Conservation (phyloP, 2,329 filamentous ascomycete genomes). For the Botrytis medusae region DNA sequence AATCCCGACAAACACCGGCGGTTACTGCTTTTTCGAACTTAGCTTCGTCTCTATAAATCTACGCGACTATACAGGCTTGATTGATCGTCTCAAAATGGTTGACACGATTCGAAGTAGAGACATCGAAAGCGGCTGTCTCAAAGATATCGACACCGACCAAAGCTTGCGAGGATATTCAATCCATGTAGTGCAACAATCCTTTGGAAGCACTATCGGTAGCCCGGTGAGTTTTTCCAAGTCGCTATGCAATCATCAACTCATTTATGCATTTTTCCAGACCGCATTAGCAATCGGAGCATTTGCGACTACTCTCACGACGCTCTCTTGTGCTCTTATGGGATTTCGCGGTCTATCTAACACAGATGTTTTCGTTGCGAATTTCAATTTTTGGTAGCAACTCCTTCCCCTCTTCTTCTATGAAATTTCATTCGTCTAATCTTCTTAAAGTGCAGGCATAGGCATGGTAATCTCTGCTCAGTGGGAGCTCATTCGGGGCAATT, state of each 20-base stretch:
- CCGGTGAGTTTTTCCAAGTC: background rate
- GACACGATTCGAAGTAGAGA: background rate
- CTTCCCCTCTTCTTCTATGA: background rate
- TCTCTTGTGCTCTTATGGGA: constrained; percentile 56
- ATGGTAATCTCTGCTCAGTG: constrained; percentile 56
- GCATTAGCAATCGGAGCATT: constrained; percentile 54
- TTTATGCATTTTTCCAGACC: constrained; percentile 39
- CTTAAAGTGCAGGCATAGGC: constrained; percentile 49
- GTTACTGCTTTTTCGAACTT: background rate
- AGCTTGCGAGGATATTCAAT: background rate
- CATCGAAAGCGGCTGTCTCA: background rate
- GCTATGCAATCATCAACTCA: background rate
- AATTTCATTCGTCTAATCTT: background rate
- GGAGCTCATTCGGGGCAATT: constrained; percentile 54
- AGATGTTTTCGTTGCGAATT: constrained; percentile 52
- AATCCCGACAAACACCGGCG: background rate
- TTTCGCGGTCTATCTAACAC: constrained; percentile 51
- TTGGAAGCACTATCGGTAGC: background rate
- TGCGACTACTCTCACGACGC: constrained; percentile 53
- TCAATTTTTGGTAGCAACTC: background rate
- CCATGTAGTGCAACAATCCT: background rate
- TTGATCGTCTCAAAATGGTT: background rate
- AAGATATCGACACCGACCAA: background rate
- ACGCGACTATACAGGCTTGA: background rate
- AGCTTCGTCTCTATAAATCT: background rate